phyloP scores from a whole-genome alignment of 106 monocot genomes.

The Triglochin maritima region DNA sequence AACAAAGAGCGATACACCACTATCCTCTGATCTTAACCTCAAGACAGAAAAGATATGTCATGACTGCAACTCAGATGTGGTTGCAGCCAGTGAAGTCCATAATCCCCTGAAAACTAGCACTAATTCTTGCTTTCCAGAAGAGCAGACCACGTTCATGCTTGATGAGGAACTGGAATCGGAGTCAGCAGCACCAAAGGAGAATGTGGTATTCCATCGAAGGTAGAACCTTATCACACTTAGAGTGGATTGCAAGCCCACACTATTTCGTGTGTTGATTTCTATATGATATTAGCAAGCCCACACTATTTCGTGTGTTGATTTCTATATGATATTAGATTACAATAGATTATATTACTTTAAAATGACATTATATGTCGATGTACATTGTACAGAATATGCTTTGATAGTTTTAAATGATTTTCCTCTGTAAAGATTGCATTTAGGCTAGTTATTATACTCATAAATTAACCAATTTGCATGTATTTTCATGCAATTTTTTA shows the following conservation, averaged over 20 bases:
- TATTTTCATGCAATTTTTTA: too few species aligned
- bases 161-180: conserved; percentile 91
- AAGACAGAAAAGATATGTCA: too few species aligned
- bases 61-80: background rate
- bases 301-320: background rate
- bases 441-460: too few species aligned
- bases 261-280: background rate
- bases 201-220: conserved; percentile 36
- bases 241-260: background rate
- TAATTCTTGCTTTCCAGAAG: conserved; percentile 19
- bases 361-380: too few species aligned
- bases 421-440: too few species aligned
- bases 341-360: too few species aligned
- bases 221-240: conserved; percentile 1
- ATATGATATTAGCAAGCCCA: background rate
- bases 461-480: too few species aligned
- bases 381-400: too few species aligned
- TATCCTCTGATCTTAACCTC: too few species aligned
- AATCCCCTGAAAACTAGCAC: background rate
- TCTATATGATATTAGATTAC: background rate
- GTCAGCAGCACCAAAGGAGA: conserved; percentile 20
- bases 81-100: conserved; percentile 2
- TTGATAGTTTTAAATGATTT: too few species aligned
- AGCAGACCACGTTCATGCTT: conserved; percentile 80
- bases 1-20: background rate